Percentiles rank a stretch among this genome's conserved stretches.
Conservation (phyloP, 306 rosid species). For the Cicer judaicum region DNA sequence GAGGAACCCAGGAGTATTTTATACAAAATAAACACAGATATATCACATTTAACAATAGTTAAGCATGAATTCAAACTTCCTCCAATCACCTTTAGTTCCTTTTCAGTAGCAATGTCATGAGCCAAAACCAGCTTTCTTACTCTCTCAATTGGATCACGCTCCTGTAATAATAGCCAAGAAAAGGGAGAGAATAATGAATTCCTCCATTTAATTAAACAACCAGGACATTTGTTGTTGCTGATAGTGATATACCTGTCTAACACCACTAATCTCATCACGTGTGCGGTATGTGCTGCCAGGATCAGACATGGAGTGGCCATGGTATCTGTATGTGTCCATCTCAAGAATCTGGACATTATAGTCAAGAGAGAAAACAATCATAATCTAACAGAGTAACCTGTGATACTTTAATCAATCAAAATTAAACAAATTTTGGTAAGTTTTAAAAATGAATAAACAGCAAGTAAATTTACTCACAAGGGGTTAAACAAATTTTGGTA, state of each 20-base stretch:
- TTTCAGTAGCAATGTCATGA: constrained; percentile 79
- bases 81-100: constrained; percentile 80
- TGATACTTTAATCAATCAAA: constrained; percentile 34
- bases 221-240: not conserved
- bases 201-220: not conserved
- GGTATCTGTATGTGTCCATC: constrained; percentile 98
- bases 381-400: not conserved
- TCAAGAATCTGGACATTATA: constrained; percentile 79
- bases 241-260: constrained; percentile 75
- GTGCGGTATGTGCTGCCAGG: constrained; percentile 99
- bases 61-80: constrained; percentile 27
- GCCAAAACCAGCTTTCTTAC: constrained; percentile 77
- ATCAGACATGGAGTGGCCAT: constrained; percentile 99
- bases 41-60: constrained; percentile 9
- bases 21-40: not conserved
- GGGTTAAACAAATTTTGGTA: not conserved
- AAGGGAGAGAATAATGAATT: constrained; percentile 20
- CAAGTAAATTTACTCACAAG: too few species aligned
- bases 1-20: not conserved
- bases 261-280: constrained; percentile 93
- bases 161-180: constrained; percentile 57
- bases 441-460: not conserved
- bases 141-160: constrained; percentile 97
- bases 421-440: constrained; percentile 4
- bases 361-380: constrained; percentile 30